Conservation (phyloP, 139 green algal genomes). For the Tetraselmis chui region DNA sequence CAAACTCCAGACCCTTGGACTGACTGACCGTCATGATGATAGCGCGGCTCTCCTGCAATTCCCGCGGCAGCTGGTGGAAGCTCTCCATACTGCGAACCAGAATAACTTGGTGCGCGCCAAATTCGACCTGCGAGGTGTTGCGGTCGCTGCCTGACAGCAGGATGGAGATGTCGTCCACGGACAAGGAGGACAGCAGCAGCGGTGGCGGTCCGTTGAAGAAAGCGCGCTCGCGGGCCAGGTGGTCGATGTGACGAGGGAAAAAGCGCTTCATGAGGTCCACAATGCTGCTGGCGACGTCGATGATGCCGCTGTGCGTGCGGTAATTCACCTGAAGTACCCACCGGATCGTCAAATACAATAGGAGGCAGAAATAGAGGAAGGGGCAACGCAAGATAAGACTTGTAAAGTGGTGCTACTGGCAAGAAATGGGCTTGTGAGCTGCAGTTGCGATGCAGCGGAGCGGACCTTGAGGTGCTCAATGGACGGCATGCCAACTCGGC, state of each 20-base stretch:
- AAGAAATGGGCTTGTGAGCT: too few relatives aligned
- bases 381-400: too few relatives aligned
- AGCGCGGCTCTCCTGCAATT: slow-evolving; percentile 42
- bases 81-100: slow-evolving; percentile 43
- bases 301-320: slow-evolving; percentile 55
- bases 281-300: slow-evolving; percentile 53
- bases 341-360: too few relatives aligned
- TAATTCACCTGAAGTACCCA: slow-evolving; percentile 54
- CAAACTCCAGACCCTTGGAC: slow-evolving; percentile 69
- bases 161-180: slow-evolving; percentile 40
- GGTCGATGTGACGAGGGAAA: slow-evolving; percentile 55
- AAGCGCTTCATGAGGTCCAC: slow-evolving; percentile 53
- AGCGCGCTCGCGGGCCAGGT: slow-evolving; percentile 45
- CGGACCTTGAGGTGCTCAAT: neutral
- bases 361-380: too few relatives aligned
- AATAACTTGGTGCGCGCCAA: slow-evolving; percentile 73
- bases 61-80: slow-evolving; percentile 32
- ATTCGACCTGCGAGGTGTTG: slow-evolving; percentile 51
- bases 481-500: neutral
- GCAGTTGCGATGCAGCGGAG: too few relatives aligned
- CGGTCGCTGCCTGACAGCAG: slow-evolving; percentile 42
- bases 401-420: too few relatives aligned
- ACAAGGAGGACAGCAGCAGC: slow-evolving; percentile 44
- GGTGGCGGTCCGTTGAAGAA: slow-evolving; percentile 55
- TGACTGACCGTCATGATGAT: slow-evolving; percentile 63